Evolutionary conservation across 2,329 filamentous ascomycete genomes (phyloP), one percentile per base, ranked within the genome.

Genomic region (Hypoxylon sp.): DNA sequence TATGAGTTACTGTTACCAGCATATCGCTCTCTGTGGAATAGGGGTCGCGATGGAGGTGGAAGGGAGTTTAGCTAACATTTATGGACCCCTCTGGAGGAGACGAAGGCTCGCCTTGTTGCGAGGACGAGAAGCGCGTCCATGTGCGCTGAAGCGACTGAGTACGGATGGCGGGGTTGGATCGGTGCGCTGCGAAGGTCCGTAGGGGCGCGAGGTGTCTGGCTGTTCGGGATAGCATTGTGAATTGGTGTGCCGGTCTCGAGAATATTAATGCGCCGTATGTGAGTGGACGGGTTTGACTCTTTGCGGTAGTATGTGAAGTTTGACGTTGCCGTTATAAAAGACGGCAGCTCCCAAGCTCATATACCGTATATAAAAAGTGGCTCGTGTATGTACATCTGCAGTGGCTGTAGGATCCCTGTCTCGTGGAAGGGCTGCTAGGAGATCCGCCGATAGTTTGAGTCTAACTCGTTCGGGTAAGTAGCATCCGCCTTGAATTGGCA

Each of bases 101-200:
- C 11, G 46, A 22, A 26, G 50, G 53, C 39, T 61, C 52, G 6
- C 53, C 39, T 53, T 42, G 44, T 47, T 68, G 69, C 10, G 72
- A 66, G 31, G 68, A 63, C 19, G 72, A 68, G 62, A 74, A 72
- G 39, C 69, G 71, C 51, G 53, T 56, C 19, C 57, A 51, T 11
- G 57, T 46, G 53, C 61, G 66, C 39, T 17, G 55, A 17, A 59
- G 46, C 19, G 57, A 50, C 6, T 56, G 56, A 24, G 63, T 48
- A n/a, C 51, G 62, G 39, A 47, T 24, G 17, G 55, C 44, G 42
- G 39, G 46, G 11, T 35, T 14, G 26, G 55, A 31, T 35, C 19
- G 65, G 14, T 44, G 59, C 19, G 56, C 19, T 29, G 63, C 44
- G n/a, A 64, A 17, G 19, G 52, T 51, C 61, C 73, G 73, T 42